These are phyloP conservation scores for Lepidium aucheri DNA, from an alignment of 345 rosid species.

Conservation along the genomic window DNA sequence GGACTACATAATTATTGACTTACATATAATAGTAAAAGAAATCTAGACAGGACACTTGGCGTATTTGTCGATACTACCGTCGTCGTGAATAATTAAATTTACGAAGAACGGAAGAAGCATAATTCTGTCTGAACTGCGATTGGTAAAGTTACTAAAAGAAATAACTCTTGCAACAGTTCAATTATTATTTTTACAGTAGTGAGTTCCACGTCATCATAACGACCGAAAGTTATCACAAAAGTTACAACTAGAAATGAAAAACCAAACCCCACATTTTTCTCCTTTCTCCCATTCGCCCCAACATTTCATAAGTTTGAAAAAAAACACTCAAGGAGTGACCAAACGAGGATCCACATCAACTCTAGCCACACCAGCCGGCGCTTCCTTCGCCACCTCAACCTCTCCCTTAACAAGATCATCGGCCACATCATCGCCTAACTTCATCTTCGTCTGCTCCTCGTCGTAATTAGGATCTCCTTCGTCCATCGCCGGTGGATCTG, in stretches of 20 bases:
- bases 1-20: not conserved
- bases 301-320: not conserved
- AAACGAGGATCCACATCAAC: constrained; percentile 53
- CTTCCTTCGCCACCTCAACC: constrained; percentile 59
- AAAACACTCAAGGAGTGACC: not conserved
- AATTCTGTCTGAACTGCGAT: no score
- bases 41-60: not conserved
- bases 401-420: constrained; percentile 40
- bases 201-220: not conserved
- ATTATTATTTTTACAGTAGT: constrained; percentile 7
- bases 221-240: not conserved
- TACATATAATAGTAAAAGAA: not conserved
- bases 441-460: constrained; percentile 40
- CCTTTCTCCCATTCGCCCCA: not conserved
- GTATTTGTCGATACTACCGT: no score
- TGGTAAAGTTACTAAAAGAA: no score
- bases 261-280: not conserved
- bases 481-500: constrained; percentile 53
- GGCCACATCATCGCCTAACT: constrained; percentile 33
- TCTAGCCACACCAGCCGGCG: constrained; percentile 46
- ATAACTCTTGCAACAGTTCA: not conserved
- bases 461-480: constrained; percentile 78
- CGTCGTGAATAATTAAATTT: no score
- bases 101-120: no score
- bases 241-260: not conserved